These are phyloP conservation scores for Triticum timopheevii DNA, from an alignment of 176 grass and related monocot species.

Conservation along the genomic window DNA sequence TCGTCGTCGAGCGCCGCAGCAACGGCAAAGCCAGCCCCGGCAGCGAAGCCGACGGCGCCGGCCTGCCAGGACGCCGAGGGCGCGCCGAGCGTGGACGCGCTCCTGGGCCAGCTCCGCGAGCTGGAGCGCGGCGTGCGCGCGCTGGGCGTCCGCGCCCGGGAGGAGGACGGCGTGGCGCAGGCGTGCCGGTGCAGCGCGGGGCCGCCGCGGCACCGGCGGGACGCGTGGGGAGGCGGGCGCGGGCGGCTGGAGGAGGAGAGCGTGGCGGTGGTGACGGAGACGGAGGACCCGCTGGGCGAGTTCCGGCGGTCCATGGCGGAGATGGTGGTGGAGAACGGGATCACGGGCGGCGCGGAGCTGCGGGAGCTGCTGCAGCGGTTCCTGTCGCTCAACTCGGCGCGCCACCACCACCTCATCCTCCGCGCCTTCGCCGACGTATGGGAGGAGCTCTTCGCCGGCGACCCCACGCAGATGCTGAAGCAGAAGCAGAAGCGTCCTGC, in stretches of 20 bases:
- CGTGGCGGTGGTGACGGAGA: slow-evolving; percentile 83
- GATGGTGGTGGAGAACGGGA: slow-evolving; percentile 89
- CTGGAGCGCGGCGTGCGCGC: slow-evolving; percentile 58
- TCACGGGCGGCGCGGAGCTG: slow-evolving; percentile 62
- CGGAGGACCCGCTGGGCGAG: slow-evolving; percentile 71
- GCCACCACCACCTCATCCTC: slow-evolving; percentile 81
- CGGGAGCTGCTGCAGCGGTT: slow-evolving; percentile 72
- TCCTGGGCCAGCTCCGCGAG: slow-evolving; percentile 53
- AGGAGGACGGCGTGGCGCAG: background rate
- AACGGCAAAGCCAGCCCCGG: background rate
- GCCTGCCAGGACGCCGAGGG: background rate
- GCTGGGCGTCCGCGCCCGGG: slow-evolving; percentile 13
- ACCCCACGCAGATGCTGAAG: background rate
- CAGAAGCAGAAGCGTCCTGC: background rate
- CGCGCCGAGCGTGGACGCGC: slow-evolving; percentile 47
- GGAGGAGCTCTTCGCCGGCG: slow-evolving; percentile 70
- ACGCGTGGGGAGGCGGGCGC: slow-evolving; percentile 13
- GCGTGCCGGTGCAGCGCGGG: background rate
- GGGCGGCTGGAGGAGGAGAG: slow-evolving; percentile 55
- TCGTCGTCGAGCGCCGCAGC: background rate
- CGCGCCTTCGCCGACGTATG: slow-evolving; percentile 86
- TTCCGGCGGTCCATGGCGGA: slow-evolving; percentile 92
- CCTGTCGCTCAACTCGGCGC: slow-evolving; percentile 71
- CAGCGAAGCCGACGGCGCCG: background rate
- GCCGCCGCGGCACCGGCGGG: background rate